Evolutionary conservation across 768 basidiomycete species (phyloP).

Genomic region (Lactarius psammicola): DNA sequence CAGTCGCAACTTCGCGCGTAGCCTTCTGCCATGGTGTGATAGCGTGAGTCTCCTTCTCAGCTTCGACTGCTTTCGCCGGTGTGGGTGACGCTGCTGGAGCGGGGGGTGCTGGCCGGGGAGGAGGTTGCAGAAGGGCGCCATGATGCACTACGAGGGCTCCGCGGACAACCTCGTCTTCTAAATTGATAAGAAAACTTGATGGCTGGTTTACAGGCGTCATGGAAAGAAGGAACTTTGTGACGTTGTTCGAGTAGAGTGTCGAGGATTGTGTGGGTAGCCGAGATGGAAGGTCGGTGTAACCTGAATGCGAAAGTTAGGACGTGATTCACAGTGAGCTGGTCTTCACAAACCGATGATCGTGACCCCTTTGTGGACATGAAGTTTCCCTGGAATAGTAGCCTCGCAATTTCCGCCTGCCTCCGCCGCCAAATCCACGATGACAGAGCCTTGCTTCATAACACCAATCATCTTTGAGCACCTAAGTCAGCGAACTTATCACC

Average conservation of each 20-base stretch:
- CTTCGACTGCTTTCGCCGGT: constrained; percentile 46
- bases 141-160: constrained; percentile 74
- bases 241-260: constrained; percentile 88
- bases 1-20: constrained; percentile 65
- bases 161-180: constrained; percentile 81
- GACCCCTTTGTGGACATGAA: constrained; percentile 69
- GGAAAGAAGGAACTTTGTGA: constrained; percentile 85
- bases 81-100: constrained; percentile 52
- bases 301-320: constrained; percentile 37
- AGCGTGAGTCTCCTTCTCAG: constrained; percentile 44
- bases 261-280: constrained; percentile 87
- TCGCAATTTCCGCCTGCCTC: constrained; percentile 91
- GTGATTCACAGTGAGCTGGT: not conserved
- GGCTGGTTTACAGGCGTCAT: constrained; percentile 52
- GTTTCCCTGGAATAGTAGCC: constrained; percentile 74
- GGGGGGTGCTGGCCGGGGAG: constrained; percentile 66
- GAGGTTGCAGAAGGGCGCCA: constrained; percentile 63
- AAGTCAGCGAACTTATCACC: not conserved
- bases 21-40: constrained; percentile 87
- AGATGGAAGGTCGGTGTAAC: constrained; percentile 84
- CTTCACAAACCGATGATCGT: constrained; percentile 64
- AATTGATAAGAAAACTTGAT: constrained; percentile 60
- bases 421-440: constrained; percentile 83
- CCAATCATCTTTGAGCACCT: constrained; percentile 57
- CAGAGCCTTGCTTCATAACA: constrained; percentile 90